Evolutionary conservation across 805 yeast genomes (phyloP).

Genomic region (Candida cerambycidarum): DNA sequence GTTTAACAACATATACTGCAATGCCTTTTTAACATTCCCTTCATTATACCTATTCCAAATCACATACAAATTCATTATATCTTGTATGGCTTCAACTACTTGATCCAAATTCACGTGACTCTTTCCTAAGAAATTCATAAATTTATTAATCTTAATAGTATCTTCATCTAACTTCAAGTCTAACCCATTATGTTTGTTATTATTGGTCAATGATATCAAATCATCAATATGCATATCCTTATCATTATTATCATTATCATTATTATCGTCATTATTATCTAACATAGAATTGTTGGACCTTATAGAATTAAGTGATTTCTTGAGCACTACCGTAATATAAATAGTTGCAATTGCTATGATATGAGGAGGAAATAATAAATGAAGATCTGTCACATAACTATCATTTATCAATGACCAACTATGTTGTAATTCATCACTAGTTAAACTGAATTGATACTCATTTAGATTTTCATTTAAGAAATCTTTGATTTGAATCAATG

Average conservation of each 20-base stretch:
- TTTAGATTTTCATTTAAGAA: constrained; percentile 33
- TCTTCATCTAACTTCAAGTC: constrained; percentile 32
- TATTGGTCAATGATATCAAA: not conserved
- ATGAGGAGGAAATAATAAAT: constrained; percentile 84
- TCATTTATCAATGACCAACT: constrained; percentile 91
- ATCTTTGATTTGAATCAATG: constrained; percentile 54
- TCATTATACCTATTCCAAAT: constrained; percentile 88
- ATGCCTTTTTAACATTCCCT: constrained; percentile 48
- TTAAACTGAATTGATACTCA: constrained; percentile 33
- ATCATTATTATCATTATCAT: constrained; percentile 12
- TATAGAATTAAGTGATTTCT: constrained; percentile 32
- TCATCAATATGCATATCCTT: not conserved
- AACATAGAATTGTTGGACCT: constrained; percentile 8
- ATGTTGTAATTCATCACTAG: constrained; percentile 73
- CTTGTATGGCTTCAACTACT: constrained; percentile 81
- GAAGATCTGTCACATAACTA: constrained; percentile 83
- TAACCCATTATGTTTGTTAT: not conserved
- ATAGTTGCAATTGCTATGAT: constrained; percentile 78
- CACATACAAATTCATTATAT: constrained; percentile 75
- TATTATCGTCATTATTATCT: not conserved
- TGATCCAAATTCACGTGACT: constrained; percentile 77
- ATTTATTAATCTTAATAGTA: constrained; percentile 49
- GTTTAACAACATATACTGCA: constrained; percentile 42
- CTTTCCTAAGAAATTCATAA: constrained; percentile 67
- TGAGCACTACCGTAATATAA: constrained; percentile 71